Evolutionary conservation across 1,139 yeast species (phyloP), one percentile per base, ranked within the genome.

Genomic region (Suhomyces bolitotheri): DNA sequence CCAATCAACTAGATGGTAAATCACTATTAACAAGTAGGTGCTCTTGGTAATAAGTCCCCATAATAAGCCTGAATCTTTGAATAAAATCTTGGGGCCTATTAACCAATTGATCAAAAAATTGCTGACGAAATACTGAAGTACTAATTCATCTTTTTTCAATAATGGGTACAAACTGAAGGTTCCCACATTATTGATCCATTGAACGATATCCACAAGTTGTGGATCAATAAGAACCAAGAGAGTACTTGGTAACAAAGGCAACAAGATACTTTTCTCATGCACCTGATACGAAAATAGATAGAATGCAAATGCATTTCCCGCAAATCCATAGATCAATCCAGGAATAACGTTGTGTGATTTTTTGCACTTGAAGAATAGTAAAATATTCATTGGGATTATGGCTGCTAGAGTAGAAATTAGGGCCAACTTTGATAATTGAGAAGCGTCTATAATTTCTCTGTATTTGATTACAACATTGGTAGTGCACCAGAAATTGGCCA

Each of bases 401-500:
- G 90, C 81, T 0, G 69, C 45, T 3, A 85, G 53, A 0, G 98
- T 92, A 1, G 82, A 64, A 0, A 68, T 39, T 32, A 90, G 61
- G 3, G 97, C 81, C 14, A 81, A 48, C 29, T 67, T 57, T 36
- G 87, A 84, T 26, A 92, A 66, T 51, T 84, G 76, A 3, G 67
- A 61, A n/a, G 71, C 66, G 2, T 78, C 60, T 47, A 85, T 82
- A 0, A 72, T 41, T 3, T 62, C 54, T 45, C 77, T 80, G 51
- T 88, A 82, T 56, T 92, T 92, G 53, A 90, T 58, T 9, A 88
- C 47, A 0, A 85, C 69, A 58, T 92, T 92, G 2, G 89, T 67
- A 7, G 95, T 82, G 58, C 98, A 90, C 99, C 99, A 92, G 51
- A 92, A 82, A 54, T 90, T 92, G 32, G 96, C 97, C 10, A 94